phyloP scores from a whole-genome alignment of 2,329 filamentous ascomycete species.

The Aspergillus sp. region DNA sequence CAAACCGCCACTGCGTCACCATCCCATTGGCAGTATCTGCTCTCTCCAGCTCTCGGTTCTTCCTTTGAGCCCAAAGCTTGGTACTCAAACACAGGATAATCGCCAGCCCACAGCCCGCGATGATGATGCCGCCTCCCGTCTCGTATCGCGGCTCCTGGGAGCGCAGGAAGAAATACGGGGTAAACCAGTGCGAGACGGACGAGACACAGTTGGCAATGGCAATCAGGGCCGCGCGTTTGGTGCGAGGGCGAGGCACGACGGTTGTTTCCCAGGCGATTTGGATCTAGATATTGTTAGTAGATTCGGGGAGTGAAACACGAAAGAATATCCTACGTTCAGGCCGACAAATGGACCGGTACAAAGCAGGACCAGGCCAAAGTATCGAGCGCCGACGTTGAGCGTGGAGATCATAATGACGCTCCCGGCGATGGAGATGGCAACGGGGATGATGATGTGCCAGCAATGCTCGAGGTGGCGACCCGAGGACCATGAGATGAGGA shows the following conservation, averaged over 20 bases:
- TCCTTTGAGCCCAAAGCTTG: slow-evolving; percentile 5
- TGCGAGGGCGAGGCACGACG: slow-evolving; percentile 6
- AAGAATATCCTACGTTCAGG: slow-evolving; percentile 3
- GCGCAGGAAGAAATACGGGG: slow-evolving; percentile 6
- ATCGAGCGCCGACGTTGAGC: slow-evolving; percentile 4
- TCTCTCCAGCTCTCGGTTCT: slow-evolving; percentile 4
- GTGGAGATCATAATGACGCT: slow-evolving; percentile 8
- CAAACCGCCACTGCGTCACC: slow-evolving; percentile 5
- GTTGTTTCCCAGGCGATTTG: slow-evolving; percentile 10
- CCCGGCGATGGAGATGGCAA: slow-evolving; percentile 3
- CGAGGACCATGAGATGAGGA: slow-evolving; percentile 5
- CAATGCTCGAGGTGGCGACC: slow-evolving; percentile 4
- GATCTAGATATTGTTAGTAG: slow-evolving; percentile 1
- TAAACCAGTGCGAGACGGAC: slow-evolving; percentile 9
- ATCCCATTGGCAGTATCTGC: slow-evolving; percentile 3
- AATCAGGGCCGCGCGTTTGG: slow-evolving; percentile 7
- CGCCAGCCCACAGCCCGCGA: slow-evolving; percentile 5
- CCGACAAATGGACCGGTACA: slow-evolving; percentile 8
- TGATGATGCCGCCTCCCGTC: slow-evolving; percentile 4
- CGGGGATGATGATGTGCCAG: slow-evolving; percentile 6
- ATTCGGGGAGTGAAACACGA: neutral
- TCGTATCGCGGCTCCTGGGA: slow-evolving; percentile 8
- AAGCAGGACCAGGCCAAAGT: slow-evolving; percentile 7
- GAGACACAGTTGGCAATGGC: slow-evolving; percentile 9
- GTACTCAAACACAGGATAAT: slow-evolving; percentile 1